phyloP scores from a whole-genome alignment of 345 rosid genomes.

The Orychophragmus violaceus region DNA sequence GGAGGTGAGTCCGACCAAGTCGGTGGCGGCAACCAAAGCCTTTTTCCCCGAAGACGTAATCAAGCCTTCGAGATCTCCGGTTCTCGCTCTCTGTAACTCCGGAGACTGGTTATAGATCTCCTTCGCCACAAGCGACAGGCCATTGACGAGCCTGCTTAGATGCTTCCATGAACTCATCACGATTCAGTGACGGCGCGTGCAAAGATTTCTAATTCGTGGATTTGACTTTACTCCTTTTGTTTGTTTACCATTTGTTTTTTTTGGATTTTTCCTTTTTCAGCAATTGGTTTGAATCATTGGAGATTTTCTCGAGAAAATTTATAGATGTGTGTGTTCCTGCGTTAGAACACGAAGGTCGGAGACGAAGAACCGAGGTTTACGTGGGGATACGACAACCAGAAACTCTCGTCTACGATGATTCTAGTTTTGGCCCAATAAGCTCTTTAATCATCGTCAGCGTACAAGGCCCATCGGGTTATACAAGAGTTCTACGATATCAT shows the following conservation, averaged over 20 bases:
- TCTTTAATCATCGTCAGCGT: neutral
- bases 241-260: neutral
- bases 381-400: constrained; percentile 30
- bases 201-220: neutral
- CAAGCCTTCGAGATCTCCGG: constrained; percentile 55
- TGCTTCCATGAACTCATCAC: constrained; percentile 49
- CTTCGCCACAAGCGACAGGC: constrained; percentile 65
- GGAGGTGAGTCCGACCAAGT: constrained; percentile 69
- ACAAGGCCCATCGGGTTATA: constrained; percentile 7
- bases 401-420: neutral
- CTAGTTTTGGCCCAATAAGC: constrained; percentile 8
- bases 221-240: neutral
- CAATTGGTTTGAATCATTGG: neutral
- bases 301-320: constrained; percentile 4
- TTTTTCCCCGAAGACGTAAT: constrained; percentile 52
- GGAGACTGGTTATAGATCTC: constrained; percentile 63
- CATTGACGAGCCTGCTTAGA: constrained; percentile 54
- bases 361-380: constrained; percentile 29
- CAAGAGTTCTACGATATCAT: neutral
- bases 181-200: neutral
- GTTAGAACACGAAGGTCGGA: constrained; percentile 33
- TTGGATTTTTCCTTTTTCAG: neutral
- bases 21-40: constrained; percentile 66
- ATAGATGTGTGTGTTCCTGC: constrained; percentile 3
- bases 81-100: constrained; percentile 33